Base-by-base conservation (phyloP, 805 yeast genomes). In the Candida verbasci region DNA sequence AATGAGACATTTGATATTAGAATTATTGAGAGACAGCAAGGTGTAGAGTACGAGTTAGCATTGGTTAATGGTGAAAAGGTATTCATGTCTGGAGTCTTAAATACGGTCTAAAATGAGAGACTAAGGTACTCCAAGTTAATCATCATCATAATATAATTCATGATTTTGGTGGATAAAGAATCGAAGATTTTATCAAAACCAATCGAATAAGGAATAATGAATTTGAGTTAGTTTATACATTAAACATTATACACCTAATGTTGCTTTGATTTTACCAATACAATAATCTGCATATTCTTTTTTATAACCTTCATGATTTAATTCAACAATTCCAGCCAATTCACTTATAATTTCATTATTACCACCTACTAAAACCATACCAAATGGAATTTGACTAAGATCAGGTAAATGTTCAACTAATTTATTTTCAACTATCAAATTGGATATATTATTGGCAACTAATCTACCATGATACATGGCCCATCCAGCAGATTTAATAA, bases 401-500 rank as follows among this genome's bases (percentile, higher is more conserved):
- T 64, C 64, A 1, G 65, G 62, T 36, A 56, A 47, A 3, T 57
- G 55, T 44, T 65, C 70, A 17, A 59, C 55, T 30, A 65, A 43
- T 31, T 48, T 43, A 11, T 48, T 48, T 23, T 62, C 60, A 29
- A 55, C 44, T 1, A 65, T 50, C 14, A 53, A 29, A 28, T 57
- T 51, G 5, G 57, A 44, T 24, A 66, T 43, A 38, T 66, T 66
- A 41, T 62, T 60, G 11, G 71, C 70, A 7, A 51, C 60, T 35
- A 50, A 62, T 28, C 68, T 47, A 2, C 70, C 71, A 59, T 58
- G 62, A 43, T 61, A 65, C 48, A 64, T 55, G 3, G 70, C 71
- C 71, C 71, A 66, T 2, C 72, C 72, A 2, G 72, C 71, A 31
- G 65, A 58, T 47, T 66, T 66, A 42, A 66, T 62, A 35, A 64